Percentiles rank a stretch among this genome's conserved stretches.
phyloP scores from a whole-genome alignment of 2,329 filamentous ascomycete genomes.

The Aspergillus unguis region DNA sequence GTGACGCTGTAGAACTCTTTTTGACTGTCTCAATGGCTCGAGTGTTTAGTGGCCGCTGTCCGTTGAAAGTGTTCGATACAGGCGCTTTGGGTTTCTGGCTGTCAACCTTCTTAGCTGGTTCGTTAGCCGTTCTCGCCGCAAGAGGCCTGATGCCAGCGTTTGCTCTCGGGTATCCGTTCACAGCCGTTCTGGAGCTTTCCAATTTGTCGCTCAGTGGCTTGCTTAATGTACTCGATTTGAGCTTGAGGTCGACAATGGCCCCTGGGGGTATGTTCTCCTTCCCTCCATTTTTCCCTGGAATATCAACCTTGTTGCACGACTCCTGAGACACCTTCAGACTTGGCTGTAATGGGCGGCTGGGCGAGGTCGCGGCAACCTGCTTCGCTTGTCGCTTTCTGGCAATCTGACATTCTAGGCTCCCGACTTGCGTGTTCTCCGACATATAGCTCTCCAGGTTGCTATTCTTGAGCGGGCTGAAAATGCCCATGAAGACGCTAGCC shows the following conservation, averaged over 20 bases:
- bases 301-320: slow-evolving; percentile 41
- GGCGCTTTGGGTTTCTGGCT: slow-evolving; percentile 15
- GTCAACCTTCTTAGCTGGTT: slow-evolving; percentile 10
- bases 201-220: slow-evolving; percentile 19
- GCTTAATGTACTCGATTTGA: slow-evolving; percentile 13
- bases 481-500: slow-evolving; percentile 43
- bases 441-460: slow-evolving; percentile 1
- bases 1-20: slow-evolving; percentile 15
- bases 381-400: slow-evolving; percentile 30
- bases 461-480: slow-evolving; percentile 42
- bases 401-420: slow-evolving; percentile 35
- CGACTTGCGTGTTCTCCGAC: slow-evolving; percentile 25
- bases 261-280: slow-evolving; percentile 63
- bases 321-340: slow-evolving; percentile 41
- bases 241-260: slow-evolving; percentile 17
- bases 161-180: neutral
- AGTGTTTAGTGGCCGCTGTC: neutral
- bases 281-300: slow-evolving; percentile 54
- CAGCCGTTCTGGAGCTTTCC: slow-evolving; percentile 21
- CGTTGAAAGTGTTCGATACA: neutral
- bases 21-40: neutral
- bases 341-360: slow-evolving; percentile 48
- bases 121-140: slow-evolving; percentile 8
- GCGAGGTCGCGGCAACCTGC: slow-evolving; percentile 20
- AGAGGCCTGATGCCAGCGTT: slow-evolving; percentile 6